Evolutionary conservation across 768 basidiomycete species (phyloP), one percentile per base, ranked within the genome.

Genomic region (Suillus ampliporus): DNA sequence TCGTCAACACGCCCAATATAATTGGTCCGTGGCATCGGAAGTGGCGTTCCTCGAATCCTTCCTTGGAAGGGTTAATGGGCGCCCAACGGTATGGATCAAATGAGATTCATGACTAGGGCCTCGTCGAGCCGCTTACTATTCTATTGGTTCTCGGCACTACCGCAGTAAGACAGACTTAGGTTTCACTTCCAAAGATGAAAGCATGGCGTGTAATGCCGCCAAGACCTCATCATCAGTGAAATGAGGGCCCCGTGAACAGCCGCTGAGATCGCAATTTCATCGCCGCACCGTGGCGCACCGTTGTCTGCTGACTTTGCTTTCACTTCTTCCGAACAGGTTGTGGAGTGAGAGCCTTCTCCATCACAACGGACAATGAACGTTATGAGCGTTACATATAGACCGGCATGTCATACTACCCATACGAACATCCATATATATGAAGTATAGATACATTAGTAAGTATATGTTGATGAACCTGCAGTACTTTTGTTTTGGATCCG

Each of bases 361-460:
- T 56, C 17, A 31, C 21, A 40, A 56, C 47, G n/a, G 23, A 31
- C 26, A n/a, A 31, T 48, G 1, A 38, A 37, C 21, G 48, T 31
- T 31, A 31, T 48, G 1, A 38, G 26, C 21, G 48, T 60, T 51
- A 58, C 43, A 35, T 47, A 37, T 57, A 34, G 47, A 38, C 26
- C 14, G 11, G 47, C 15, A 1, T 26, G 28, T 28, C 17, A 50
- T 38, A 38, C 59, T 13, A 28, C 19, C 35, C 35, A n/a, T 54
- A 60, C 34, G 15, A 37, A 57, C 21, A 40, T 13, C 10, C 19
- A 38, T 38, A 31, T 51, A 51, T 56, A 35, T 40, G 53, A 38
- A 56, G 10, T 40, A 58, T 60, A 37, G 35, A 28, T 60, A 38
- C 59, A 60, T 57, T 60, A 60, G 47, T 21, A 60, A 60, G 47